These are phyloP conservation scores for Backusella tarrabulga DNA, from an alignment of 192 early-diverging fungal genomes.

Conservation along the genomic window DNA sequence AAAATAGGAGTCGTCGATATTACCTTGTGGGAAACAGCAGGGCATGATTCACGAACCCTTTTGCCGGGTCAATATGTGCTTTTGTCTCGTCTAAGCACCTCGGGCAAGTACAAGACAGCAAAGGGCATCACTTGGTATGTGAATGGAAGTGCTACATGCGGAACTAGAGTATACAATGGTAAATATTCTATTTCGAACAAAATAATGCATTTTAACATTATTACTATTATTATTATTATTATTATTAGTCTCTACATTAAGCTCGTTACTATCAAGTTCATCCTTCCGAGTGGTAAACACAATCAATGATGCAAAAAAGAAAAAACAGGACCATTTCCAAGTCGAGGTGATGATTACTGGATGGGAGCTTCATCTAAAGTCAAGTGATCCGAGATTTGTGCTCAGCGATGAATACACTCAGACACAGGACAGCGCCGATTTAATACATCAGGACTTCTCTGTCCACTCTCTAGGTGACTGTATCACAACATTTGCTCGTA, in stretches of 20 bases:
- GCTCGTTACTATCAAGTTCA: slow-evolving; percentile 9
- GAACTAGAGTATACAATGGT: slow-evolving; percentile 25
- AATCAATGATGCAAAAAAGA: neutral
- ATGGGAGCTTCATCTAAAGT: slow-evolving; percentile 19
- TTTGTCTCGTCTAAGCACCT: slow-evolving; percentile 12
- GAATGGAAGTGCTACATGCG: slow-evolving; percentile 23
- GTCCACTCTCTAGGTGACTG: slow-evolving; percentile 5
- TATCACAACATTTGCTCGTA: slow-evolving; percentile 8
- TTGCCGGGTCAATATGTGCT: slow-evolving; percentile 20
- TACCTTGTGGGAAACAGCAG: slow-evolving; percentile 28
- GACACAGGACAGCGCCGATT: neutral
- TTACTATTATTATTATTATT: no score
- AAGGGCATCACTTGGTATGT: slow-evolving; percentile 23
- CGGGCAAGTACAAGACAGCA: neutral
- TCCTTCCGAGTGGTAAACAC: neutral
- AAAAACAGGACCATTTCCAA: slow-evolving; percentile 17
- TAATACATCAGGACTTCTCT: neutral
- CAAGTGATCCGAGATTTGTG: neutral
- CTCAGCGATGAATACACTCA: neutral
- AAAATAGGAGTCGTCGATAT: slow-evolving; percentile 20
- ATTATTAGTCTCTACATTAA: slow-evolving; percentile 15
- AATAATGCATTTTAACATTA: no score
- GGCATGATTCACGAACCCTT: slow-evolving; percentile 11
- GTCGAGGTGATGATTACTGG: slow-evolving; percentile 9
- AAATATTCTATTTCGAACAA: neutral